Percentiles rank a stretch among this genome's conserved stretches.
Conservation (phyloP, 495 filamentous ascomycete genomes). For the Letharia lupina region DNA sequence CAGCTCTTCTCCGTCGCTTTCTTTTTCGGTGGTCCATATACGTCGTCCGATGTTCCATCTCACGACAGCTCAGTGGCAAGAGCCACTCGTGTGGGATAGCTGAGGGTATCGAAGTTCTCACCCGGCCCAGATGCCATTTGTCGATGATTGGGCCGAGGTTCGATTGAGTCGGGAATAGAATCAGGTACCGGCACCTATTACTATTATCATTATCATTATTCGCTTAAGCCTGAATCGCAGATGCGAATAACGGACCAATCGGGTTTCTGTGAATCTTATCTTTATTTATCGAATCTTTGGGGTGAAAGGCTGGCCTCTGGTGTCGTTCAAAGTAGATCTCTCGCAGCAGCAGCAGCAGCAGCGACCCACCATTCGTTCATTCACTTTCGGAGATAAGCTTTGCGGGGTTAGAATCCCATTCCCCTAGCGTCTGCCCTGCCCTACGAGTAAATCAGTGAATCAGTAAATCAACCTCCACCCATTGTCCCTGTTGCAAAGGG, state of each 20-base stretch:
- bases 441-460: no score
- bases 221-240: not conserved
- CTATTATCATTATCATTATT: not conserved
- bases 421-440: no score
- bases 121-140: constrained; percentile 4
- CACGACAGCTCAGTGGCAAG: not conserved
- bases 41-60: constrained; percentile 20
- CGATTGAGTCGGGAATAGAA: not conserved
- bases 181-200: not conserved
- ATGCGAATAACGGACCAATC: not conserved
- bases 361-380: not conserved
- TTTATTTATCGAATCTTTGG: not conserved
- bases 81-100: not conserved
- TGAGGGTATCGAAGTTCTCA: not conserved
- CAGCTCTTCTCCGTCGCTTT: constrained; percentile 38
- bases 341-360: no score
- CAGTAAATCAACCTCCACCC: no score
- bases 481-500: no score
- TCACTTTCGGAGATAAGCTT: not conserved
- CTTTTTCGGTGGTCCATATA: constrained; percentile 37
- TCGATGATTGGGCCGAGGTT: constrained; percentile 15
- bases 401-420: not conserved
- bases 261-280: not conserved
- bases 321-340: not conserved
- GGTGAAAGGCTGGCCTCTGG: not conserved